Conservation (phyloP, 495 filamentous ascomycete genomes). For the Penicillium roqueforti region DNA sequence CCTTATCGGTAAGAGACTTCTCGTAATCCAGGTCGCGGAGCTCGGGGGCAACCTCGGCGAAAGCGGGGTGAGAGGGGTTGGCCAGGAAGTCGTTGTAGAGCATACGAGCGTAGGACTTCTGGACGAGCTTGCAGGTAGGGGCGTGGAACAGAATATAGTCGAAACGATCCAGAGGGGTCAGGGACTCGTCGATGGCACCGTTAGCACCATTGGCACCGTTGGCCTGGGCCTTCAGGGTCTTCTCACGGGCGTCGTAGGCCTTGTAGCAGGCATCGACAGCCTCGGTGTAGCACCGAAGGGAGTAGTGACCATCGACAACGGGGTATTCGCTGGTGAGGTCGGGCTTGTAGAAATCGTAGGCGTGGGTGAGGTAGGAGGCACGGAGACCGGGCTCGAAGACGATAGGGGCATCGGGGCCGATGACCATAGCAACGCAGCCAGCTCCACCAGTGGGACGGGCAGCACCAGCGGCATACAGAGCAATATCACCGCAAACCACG, state of each 20-base stretch:
- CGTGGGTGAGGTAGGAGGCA: conserved; percentile 88
- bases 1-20: conserved; percentile 84
- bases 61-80: conserved; percentile 70
- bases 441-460: conserved; percentile 95
- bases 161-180: conserved; percentile 83
- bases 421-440: conserved; percentile 88
- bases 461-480: conserved; percentile 93
- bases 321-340: conserved; percentile 98
- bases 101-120: conserved; percentile 91
- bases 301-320: conserved; percentile 93
- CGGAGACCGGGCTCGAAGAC: conserved; percentile 89
- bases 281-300: conserved; percentile 90
- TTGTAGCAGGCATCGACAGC: conserved; percentile 95
- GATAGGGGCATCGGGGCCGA: conserved; percentile 89
- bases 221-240: conserved; percentile 56
- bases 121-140: conserved; percentile 94
- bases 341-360: conserved; percentile 99
- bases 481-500: conserved; percentile 95
- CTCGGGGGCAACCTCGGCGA: conserved; percentile 82
- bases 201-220: conserved; percentile 67
- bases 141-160: conserved; percentile 96
- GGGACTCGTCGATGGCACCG: conserved; percentile 47
- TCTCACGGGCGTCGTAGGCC: conserved; percentile 84
- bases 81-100: conserved; percentile 94
- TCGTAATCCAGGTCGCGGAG: conserved; percentile 80